These are phyloP conservation scores for Phaeosphaeria sp. DNA, from an alignment of 2,329 filamentous ascomycete species.

Conservation along the genomic window DNA sequence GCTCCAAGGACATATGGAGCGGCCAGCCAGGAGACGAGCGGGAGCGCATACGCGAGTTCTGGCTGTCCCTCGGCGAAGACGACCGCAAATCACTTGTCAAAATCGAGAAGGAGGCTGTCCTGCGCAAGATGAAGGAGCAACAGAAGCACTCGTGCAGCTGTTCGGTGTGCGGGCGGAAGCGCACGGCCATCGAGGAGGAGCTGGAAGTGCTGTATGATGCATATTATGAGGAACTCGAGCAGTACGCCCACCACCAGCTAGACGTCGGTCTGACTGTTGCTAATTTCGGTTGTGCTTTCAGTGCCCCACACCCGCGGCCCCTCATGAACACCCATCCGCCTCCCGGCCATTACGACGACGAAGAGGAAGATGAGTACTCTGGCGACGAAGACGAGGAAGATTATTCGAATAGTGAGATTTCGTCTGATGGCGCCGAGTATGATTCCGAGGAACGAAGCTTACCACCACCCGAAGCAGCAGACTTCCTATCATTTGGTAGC, in stretches of 20 bases:
- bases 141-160: conserved; percentile 99
- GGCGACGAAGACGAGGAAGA: conserved; percentile 64
- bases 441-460: conserved; percentile 69
- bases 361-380: conserved; percentile 60
- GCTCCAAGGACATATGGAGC: conserved; percentile 90
- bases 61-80: conserved; percentile 91
- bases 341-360: conserved; percentile 63
- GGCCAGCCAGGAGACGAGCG: conserved; percentile 93
- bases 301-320: conserved; percentile 65
- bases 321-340: conserved; percentile 70
- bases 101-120: conserved; percentile 96
- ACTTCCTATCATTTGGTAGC: conserved; percentile 98
- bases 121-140: conserved; percentile 99
- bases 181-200: conserved; percentile 97
- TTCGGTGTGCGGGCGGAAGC: conserved; percentile 94
- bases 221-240: conserved; percentile 97
- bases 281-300: conserved; percentile 62
- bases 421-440: conserved; percentile 69
- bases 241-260: conserved; percentile 89
- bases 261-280: conserved; percentile 72
- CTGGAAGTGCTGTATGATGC: conserved; percentile 97
- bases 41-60: conserved; percentile 97
- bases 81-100: conserved; percentile 95
- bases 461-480: conserved; percentile 73
- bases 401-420: conserved; percentile 62